These are phyloP conservation scores for Chenopodium quinoa DNA, from an alignment of 148 eudicot genomes.

Conservation along the genomic window DNA sequence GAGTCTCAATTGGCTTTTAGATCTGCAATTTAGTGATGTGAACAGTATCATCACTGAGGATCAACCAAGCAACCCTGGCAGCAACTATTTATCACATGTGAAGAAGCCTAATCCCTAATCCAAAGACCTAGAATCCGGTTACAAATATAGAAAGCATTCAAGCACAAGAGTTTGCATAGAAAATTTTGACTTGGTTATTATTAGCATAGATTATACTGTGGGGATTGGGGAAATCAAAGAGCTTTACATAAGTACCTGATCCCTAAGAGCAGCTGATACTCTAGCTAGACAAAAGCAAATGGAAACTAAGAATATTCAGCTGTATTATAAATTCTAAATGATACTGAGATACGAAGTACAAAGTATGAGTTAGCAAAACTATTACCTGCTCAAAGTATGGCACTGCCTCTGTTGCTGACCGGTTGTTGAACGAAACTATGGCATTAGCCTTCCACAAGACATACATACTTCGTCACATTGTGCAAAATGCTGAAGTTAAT, in stretches of 20 bases:
- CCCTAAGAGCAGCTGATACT: not conserved
- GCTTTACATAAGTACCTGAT: not conserved
- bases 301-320: not conserved
- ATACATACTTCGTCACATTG: conserved; percentile 31
- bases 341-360: not conserved
- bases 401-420: conserved; percentile 96
- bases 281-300: not conserved
- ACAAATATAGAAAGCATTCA: not conserved
- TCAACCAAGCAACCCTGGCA: not conserved
- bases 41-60: not conserved
- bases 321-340: not conserved
- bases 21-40: not conserved
- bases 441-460: conserved; percentile 83
- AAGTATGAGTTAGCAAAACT: not conserved
- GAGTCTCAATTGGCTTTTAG: not conserved
- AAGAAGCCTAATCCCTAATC: not conserved
- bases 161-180: not conserved
- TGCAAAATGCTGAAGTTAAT: conserved; percentile 23
- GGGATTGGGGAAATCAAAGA: not conserved
- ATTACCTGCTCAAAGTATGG: conserved; percentile 98
- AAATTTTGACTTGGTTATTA: not conserved
- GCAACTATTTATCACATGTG: not conserved
- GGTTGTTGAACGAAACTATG: conserved; percentile 92
- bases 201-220: not conserved
- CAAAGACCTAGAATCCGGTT: not conserved